These are phyloP conservation scores for Ophiostoma sp. DNA, from an alignment of 2,329 filamentous ascomycete genomes.

Conservation along the genomic window DNA sequence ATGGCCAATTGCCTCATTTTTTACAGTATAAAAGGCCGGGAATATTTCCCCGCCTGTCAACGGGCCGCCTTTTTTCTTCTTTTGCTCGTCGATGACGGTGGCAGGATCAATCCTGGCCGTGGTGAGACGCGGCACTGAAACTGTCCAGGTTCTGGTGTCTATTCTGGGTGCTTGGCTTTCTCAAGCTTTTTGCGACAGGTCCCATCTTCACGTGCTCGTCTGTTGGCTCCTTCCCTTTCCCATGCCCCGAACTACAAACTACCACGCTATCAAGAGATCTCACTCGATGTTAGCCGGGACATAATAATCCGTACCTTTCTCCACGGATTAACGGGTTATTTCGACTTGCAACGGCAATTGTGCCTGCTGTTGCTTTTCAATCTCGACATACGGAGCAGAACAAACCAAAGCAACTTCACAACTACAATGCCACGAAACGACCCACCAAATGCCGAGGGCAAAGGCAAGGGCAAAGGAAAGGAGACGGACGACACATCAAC, in stretches of 20 bases:
- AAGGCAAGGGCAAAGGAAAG: conserved; percentile 19
- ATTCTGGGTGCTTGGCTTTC: not conserved
- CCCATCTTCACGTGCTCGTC: conserved; percentile 9
- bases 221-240: not conserved
- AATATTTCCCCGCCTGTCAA: not conserved
- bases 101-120: not conserved
- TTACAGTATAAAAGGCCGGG: not conserved
- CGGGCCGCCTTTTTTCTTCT: not conserved
- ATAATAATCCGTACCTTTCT: not conserved
- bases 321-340: not conserved
- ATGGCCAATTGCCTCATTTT: not conserved
- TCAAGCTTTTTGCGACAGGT: not conserved
- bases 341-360: not conserved
- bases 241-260: not conserved
- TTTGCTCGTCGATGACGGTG: conserved; percentile 2
- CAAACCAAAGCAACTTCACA: not conserved
- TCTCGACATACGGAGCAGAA: too few relatives aligned
- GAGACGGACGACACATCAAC: conserved; percentile 14
- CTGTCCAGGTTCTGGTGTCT: not conserved
- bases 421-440: conserved; percentile 18
- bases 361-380: too few relatives aligned
- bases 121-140: conserved; percentile 6
- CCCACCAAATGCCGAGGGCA: not conserved
- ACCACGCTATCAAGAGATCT: not conserved
- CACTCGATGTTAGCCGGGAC: not conserved